A percentile compares a stretch with the other conserved stretches of the same genome.
Conservation (phyloP, 495 filamentous ascomycete species). For the Acidiella bohemica region DNA sequence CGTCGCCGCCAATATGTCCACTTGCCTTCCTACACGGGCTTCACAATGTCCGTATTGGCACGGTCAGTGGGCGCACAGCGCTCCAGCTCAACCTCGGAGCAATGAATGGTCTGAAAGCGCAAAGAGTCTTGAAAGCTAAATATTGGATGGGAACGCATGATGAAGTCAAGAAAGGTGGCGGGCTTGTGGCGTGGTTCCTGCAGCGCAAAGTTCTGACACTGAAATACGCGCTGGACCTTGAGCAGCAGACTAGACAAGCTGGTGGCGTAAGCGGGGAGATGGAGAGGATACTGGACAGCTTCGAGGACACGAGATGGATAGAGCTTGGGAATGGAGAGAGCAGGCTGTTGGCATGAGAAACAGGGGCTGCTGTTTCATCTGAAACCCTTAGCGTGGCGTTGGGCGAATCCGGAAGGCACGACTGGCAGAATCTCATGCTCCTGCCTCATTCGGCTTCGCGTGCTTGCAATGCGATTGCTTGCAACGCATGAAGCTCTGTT, state of each 20-base stretch:
- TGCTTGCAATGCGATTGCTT: no score
- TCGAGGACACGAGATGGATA: conserved; percentile 27
- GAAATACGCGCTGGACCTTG: conserved; percentile 35
- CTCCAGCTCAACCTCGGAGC: conserved; percentile 43
- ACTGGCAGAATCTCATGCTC: no score
- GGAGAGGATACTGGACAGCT: conserved; percentile 13
- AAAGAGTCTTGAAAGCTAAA: conserved; percentile 33
- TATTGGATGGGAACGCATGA: conserved; percentile 49
- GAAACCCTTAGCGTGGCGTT: no score
- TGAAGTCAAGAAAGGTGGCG: conserved; percentile 40
- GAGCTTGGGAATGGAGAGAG: conserved; percentile 35
- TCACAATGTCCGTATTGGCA: conserved; percentile 38
- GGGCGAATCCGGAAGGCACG: no score
- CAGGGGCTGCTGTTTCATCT: no score
- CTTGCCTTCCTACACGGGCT: conserved; percentile 44
- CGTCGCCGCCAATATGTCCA: conserved; percentile 31
- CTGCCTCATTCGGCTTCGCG: no score
- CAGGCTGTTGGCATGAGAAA: conserved; percentile 27
- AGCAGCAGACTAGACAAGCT: conserved; percentile 1
- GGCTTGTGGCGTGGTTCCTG: conserved; percentile 38
- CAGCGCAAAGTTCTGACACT: conserved; percentile 32
- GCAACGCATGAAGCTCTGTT: no score
- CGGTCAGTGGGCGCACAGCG: conserved; percentile 8
- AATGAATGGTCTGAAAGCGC: conserved; percentile 38
- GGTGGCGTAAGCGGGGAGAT: conserved; percentile 12